Conservation (phyloP, 2,329 filamentous ascomycete species). For the Fusarium sp. region DNA sequence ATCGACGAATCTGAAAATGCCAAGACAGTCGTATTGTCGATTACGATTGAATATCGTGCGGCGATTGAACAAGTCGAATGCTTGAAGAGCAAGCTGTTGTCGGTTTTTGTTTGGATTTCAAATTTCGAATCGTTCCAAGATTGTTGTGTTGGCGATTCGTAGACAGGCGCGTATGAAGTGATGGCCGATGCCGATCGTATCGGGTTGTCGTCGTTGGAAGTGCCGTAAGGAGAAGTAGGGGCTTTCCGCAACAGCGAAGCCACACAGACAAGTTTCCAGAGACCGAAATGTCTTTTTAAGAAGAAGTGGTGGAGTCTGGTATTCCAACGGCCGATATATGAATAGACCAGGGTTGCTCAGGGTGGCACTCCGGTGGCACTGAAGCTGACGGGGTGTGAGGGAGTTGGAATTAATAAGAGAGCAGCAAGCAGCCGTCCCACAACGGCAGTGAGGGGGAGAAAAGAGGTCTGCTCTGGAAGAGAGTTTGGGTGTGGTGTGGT, state of each 20-base stretch:
- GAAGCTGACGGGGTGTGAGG: conserved; percentile 16
- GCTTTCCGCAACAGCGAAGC: neutral
- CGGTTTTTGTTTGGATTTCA: neutral
- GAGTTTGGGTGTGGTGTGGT: neutral
- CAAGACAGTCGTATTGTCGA: neutral
- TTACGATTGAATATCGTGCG: neutral
- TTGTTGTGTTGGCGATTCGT: neutral
- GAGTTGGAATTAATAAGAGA: conserved; percentile 16
- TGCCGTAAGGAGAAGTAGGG: neutral
- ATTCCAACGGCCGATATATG: conserved; percentile 34
- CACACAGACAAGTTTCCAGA: neutral
- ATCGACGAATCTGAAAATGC: neutral
- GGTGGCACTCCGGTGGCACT: conserved; percentile 33
- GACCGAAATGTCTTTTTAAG: conserved; percentile 6
- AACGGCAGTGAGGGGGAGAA: neutral
- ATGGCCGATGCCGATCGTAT: neutral
- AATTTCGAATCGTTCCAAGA: neutral
- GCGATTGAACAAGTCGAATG: neutral
- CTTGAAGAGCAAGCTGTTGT: neutral
- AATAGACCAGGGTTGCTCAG: conserved; percentile 26
- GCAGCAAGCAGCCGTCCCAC: conserved; percentile 12
- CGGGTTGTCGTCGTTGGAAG: neutral
- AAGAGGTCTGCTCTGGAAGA: neutral
- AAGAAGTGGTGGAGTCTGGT: conserved; percentile 21
- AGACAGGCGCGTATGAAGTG: neutral